These are phyloP conservation scores for Posidonia oceanica DNA, from an alignment of 116 monocot genomes.

Conservation along the genomic window DNA sequence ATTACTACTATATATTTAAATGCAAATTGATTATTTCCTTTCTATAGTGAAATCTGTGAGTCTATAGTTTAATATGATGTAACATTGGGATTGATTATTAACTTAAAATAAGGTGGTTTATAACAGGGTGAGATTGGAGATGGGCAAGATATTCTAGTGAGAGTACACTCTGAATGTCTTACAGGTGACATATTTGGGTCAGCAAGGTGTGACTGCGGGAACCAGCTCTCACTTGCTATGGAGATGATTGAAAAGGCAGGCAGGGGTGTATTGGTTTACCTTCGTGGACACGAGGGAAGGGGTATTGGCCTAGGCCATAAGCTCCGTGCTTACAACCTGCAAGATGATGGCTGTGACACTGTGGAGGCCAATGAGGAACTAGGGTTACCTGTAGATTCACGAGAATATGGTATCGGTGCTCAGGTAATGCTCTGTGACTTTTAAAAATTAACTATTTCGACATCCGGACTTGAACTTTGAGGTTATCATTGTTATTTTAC, in stretches of 20 bases:
- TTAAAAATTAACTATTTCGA: not conserved
- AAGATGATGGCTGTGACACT: conserved; percentile 85
- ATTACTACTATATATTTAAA: no score
- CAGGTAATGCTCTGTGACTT: conserved; percentile 39
- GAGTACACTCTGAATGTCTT: conserved; percentile 96
- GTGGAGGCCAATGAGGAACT: conserved; percentile 98
- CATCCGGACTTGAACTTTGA: not conserved
- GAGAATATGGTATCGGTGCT: conserved; percentile 98
- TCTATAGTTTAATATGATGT: no score
- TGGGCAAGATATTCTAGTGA: conserved; percentile 76
- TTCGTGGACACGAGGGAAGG: conserved; percentile 96
- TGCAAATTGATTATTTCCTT: no score
- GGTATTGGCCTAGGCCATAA: conserved; percentile 97
- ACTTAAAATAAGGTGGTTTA: not conserved
- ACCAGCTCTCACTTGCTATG: conserved; percentile 83
- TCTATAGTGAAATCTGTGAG: no score
- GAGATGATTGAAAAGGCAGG: conserved; percentile 79
- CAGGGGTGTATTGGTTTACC: conserved; percentile 87
- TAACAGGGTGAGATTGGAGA: conserved; percentile 91
- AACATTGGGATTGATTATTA: not conserved
- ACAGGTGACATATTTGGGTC: conserved; percentile 99
- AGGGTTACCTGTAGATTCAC: conserved; percentile 88
- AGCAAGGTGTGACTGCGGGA: conserved; percentile 89
- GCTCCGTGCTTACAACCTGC: conserved; percentile 92
- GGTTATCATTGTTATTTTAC: not conserved